phyloP scores from a whole-genome alignment of 2,329 filamentous ascomycete species.

The Botrytis cinerea region DNA sequence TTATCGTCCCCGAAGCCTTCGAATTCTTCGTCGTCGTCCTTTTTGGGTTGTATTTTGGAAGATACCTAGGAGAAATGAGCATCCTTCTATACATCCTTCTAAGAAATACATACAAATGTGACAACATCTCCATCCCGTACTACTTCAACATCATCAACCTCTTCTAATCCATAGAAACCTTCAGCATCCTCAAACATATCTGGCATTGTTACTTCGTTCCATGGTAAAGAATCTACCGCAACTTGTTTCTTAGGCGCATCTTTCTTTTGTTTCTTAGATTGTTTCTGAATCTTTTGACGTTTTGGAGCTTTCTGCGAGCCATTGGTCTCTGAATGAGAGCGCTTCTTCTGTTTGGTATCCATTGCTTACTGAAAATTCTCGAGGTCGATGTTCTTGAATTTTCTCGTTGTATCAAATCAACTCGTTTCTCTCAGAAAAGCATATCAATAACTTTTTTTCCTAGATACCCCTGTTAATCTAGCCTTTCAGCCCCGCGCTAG shows the following conservation, averaged over 20 bases:
- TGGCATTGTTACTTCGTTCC: constrained; percentile 65
- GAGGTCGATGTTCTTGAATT: neutral
- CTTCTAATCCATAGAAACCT: constrained; percentile 88
- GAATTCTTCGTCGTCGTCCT: constrained; percentile 60
- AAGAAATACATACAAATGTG: constrained; percentile 52
- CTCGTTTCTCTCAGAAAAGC: constrained; percentile 11
- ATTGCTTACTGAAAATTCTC: constrained; percentile 27
- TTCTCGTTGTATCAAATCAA: constrained; percentile 3
- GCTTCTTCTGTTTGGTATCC: constrained; percentile 39
- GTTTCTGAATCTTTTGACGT: constrained; percentile 40
- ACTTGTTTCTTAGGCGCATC: constrained; percentile 45
- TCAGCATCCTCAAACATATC: constrained; percentile 86
- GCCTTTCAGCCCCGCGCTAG: constrained; percentile 26
- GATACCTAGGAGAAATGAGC: constrained; percentile 36
- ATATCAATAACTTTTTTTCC: constrained; percentile 18
- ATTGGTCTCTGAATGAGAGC: constrained; percentile 34
- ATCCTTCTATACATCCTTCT: neutral
- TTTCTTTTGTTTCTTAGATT: constrained; percentile 28
- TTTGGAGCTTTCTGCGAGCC: constrained; percentile 39
- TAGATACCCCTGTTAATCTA: constrained; percentile 22
- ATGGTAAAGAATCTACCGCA: constrained; percentile 53
- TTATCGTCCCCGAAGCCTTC: constrained; percentile 47
- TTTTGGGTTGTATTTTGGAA: constrained; percentile 37
- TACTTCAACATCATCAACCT: constrained; percentile 90
- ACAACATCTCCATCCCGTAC: constrained; percentile 63